Base-by-base conservation (phyloP, 192 early-diverging fungal species). In the Helicostylum pulchrum region DNA sequence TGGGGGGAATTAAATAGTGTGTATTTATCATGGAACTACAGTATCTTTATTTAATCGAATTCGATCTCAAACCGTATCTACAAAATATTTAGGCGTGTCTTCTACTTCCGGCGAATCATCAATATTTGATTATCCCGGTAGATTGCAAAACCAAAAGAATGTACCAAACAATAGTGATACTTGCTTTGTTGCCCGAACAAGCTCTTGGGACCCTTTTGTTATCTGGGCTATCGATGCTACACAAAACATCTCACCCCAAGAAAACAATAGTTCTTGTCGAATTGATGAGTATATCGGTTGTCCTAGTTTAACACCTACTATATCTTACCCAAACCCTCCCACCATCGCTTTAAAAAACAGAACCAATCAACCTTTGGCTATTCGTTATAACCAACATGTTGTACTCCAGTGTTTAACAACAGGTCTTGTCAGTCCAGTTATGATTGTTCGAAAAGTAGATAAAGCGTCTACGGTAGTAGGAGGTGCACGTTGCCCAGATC, bases 21-120 rank as follows among this genome's bases (percentile, higher is more conserved):
- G 92, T 60, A 92, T 96, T 59, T 85, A 88, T 72, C 92, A 92
- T 60, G 94, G 94, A 4, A 85, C 87, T 8, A 88, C 87, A 0
- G 83, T 97, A 44, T 89, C 92, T n/a, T 76, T 97, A 12, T 97
- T 95, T 74, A 95, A 95, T 75, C 85, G 94, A 17, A 80, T 92
- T 61, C 86, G 92, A 42, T 90, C 92, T 1, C 94, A 97, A 78
- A 94, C 92, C 0, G 90, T 91, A 17, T 91, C 85, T 3, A 95
- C 94, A 55, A 89, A 93, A 72, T 97, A 89, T 57, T 81, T 95
- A 15, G 83, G 89, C 15, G 85, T 84, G 2, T 80, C 39, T 15
- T 32, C 49, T 7, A 50, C 59, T n/a, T 44, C 53, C 15, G 50
- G 60, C 31, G 75, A 75, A 6, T 58, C 68, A n/a, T 19, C 54